Evolutionary conservation across 169 alveolate species (phyloP).

Genomic region (Plasmodium ovale): DNA sequence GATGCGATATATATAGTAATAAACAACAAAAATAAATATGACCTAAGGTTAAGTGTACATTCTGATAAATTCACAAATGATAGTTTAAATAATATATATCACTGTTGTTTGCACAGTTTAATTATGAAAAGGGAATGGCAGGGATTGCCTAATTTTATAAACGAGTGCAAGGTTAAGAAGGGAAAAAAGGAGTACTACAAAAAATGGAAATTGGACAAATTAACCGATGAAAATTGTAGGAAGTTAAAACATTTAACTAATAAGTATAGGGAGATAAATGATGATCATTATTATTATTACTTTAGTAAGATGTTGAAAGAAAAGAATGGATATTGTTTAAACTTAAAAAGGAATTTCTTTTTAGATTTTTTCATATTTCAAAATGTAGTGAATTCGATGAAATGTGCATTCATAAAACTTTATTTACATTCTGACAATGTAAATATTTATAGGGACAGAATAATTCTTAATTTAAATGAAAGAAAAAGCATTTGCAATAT

Average conservation of each 20-base stretch:
- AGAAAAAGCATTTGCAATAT: constrained; percentile 17
- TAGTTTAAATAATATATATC: constrained; percentile 21
- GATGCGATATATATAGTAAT: constrained; percentile 49
- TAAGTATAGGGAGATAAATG: constrained; percentile 21
- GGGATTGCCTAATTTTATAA: constrained; percentile 22
- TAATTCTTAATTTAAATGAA: constrained; percentile 24
- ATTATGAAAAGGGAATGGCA: constrained; percentile 50
- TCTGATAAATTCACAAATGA: constrained; percentile 8
- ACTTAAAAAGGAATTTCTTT: constrained; percentile 46
- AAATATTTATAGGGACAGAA: constrained; percentile 35
- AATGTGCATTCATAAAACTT: constrained; percentile 60
- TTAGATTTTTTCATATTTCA: constrained; percentile 39
- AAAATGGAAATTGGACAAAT: background rate
- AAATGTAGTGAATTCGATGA: constrained; percentile 36
- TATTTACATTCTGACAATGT: constrained; percentile 44
- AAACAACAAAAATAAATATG: constrained; percentile 36
- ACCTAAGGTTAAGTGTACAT: constrained; percentile 13
- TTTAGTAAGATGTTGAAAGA: constrained; percentile 38
- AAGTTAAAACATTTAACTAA: constrained; percentile 49
- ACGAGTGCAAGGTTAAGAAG: background rate
- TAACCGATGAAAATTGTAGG: background rate
- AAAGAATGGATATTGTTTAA: constrained; percentile 62
- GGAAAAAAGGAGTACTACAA: background rate
- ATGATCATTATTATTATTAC: constrained; percentile 34
- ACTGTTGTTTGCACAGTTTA: constrained; percentile 29